These are phyloP conservation scores for Eruca vesicaria DNA, from an alignment of 441 rosid species.

Conservation along the genomic window DNA sequence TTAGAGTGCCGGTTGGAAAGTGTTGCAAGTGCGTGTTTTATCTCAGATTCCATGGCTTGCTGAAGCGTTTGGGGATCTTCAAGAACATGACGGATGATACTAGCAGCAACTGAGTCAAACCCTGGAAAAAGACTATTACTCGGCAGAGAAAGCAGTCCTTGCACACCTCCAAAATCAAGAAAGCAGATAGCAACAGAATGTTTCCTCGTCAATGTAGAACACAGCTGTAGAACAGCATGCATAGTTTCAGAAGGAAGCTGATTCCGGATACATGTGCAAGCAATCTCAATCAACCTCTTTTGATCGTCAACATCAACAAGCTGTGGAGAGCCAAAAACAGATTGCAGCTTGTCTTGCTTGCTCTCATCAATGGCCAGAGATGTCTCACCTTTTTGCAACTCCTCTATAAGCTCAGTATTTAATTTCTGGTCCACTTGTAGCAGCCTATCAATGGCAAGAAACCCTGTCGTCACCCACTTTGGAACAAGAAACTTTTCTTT, in stretches of 20 bases:
- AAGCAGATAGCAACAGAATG: constrained; percentile 85
- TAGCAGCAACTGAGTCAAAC: constrained; percentile 87
- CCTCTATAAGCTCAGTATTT: constrained; percentile 75
- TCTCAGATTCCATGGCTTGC: constrained; percentile 99
- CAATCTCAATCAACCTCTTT: constrained; percentile 85
- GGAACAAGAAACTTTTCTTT: constrained; percentile 61
- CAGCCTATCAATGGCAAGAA: constrained; percentile 92
- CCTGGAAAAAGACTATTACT: constrained; percentile 92
- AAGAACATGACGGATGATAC: constrained; percentile 88
- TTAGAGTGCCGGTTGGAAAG: constrained; percentile 85
- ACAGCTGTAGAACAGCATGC: constrained; percentile 97
- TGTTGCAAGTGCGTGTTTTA: constrained; percentile 79
- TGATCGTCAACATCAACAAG: constrained; percentile 61
- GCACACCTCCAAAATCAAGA: constrained; percentile 86
- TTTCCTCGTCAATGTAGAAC: constrained; percentile 81
- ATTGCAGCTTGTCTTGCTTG: constrained; percentile 62
- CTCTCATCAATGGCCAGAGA: constrained; percentile 66
- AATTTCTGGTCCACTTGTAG: constrained; percentile 85
- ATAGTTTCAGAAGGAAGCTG: constrained; percentile 89
- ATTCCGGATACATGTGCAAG: constrained; percentile 76
- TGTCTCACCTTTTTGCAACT: constrained; percentile 54
- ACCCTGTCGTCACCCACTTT: constrained; percentile 96
- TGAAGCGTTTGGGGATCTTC: constrained; percentile 99
- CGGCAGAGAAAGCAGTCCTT: constrained; percentile 78
- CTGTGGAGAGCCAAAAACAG: constrained; percentile 52